Base-by-base conservation (phyloP, 805 yeast species). In the Sporopachydermia quercuum region DNA sequence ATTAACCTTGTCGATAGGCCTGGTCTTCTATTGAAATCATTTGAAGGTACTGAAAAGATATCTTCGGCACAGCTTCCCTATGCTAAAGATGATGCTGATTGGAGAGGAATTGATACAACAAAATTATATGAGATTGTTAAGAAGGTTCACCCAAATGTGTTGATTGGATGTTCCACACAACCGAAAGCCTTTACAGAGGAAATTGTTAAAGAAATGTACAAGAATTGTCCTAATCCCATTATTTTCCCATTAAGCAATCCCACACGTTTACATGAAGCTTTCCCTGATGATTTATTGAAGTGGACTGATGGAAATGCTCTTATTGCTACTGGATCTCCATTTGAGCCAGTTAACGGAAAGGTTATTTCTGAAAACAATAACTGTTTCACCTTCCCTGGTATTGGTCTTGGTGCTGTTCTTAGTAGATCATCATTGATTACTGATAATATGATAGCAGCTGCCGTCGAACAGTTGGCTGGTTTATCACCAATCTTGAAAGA, bases 251-350 rank as follows among this genome's bases (percentile, higher is more conserved):
- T 89, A 49, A 83, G 95, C 5, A 89, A 89, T 62, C 98, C 98
- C 42, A 89, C 97, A 3, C 74, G 95, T 57, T 68, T 91, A 48
- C 95, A 84, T 53, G 97, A 91, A 61, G 96, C 96, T 39, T 68
- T 78, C 45, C 98, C 98, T 15, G 82, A 68, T 33, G 97, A 89
- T 60, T 68, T 91, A 43, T 71, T 87, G 74, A 70, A 70, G 49
- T 91, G 96, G 95, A 89, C 97, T 16, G 78, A 87, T 50, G 78
- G 78, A 58, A 74, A 80, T 52, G 97, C 96, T 2, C 62, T 89
- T 45, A 84, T 87, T 39, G 98, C 97, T 16, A 91, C 97, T 1
- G 97, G 97, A 16, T 89, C 97, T 14, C 97, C 97, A 34, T 89
- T 91, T 70, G 74, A 72, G 48, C 94, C 95, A 13, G 96, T 89